Conservation (phyloP, 257 asterid species). For the Coffea eugenioides region DNA sequence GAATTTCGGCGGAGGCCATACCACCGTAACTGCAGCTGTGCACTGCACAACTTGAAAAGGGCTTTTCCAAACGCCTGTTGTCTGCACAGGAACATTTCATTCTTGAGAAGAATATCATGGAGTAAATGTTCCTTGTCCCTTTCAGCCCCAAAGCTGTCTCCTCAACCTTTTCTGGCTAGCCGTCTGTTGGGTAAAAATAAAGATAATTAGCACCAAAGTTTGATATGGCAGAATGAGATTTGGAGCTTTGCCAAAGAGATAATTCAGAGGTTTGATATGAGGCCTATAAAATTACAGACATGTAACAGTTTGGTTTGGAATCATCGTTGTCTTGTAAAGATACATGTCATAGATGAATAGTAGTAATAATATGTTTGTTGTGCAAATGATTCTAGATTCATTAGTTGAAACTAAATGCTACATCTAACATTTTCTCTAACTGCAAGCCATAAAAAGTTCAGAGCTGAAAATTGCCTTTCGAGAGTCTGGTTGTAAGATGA, state of each 20-base stretch:
- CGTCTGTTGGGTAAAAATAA: background rate
- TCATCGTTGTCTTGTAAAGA: background rate
- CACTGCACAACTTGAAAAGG: slow-evolving; percentile 24
- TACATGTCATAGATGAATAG: no score
- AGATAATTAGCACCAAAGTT: background rate
- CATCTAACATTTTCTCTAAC: background rate
- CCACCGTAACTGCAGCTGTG: slow-evolving; percentile 35
- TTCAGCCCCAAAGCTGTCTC: background rate
- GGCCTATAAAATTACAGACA: background rate
- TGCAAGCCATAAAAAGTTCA: background rate
- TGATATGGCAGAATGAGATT: background rate
- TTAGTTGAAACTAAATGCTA: background rate
- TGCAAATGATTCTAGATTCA: no score
- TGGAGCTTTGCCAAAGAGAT: no score
- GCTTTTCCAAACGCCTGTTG: background rate
- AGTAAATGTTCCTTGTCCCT: slow-evolving; percentile 5
- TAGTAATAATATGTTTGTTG: no score
- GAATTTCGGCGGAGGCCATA: slow-evolving; percentile 27
- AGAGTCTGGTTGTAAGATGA: background rate
- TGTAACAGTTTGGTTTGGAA: background rate
- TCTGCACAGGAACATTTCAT: background rate
- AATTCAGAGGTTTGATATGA: no score
- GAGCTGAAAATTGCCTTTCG: background rate
- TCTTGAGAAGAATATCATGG: background rate
- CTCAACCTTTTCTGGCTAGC: background rate